These are phyloP conservation scores for Sedum album DNA, from an alignment of 164 flowering plant genomes.

Conservation along the genomic window DNA sequence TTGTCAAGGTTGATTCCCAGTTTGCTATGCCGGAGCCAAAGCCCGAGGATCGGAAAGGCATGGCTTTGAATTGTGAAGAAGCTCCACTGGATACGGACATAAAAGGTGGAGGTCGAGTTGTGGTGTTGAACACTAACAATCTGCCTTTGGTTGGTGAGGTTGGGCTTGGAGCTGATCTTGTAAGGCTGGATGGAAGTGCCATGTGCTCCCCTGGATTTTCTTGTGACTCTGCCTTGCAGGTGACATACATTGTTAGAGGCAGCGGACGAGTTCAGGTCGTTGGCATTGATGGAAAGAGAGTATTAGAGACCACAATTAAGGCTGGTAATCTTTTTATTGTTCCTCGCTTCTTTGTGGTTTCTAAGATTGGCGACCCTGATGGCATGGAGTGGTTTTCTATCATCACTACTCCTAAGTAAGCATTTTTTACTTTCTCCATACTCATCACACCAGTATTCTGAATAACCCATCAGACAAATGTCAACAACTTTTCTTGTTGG, in stretches of 20 bases:
- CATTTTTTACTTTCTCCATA: background rate
- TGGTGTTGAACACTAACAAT: conserved; percentile 61
- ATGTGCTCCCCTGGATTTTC: conserved; percentile 96
- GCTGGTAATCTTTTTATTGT: conserved; percentile 15
- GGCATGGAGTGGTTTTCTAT: conserved; percentile 16
- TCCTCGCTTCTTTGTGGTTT: conserved; percentile 13
- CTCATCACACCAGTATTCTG: background rate
- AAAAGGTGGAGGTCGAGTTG: conserved; percentile 62
- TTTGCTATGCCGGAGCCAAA: conserved; percentile 50
- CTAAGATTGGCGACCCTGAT: conserved; percentile 11
- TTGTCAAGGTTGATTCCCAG: conserved; percentile 38
- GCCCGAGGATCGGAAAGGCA: conserved; percentile 38
- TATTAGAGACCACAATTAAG: conserved; percentile 12
- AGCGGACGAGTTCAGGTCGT: conserved; percentile 78
- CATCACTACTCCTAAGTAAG: conserved; percentile 11
- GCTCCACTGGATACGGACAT: conserved; percentile 79
- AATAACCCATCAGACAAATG: background rate
- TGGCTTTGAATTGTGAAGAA: conserved; percentile 64
- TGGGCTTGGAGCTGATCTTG: conserved; percentile 87
- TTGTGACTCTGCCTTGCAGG: conserved; percentile 80
- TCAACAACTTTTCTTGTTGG: background rate
- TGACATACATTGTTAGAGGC: conserved; percentile 69
- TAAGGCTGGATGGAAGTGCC: conserved; percentile 53
- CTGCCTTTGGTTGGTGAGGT: conserved; percentile 76
- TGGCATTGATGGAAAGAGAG: conserved; percentile 48